phyloP scores from a whole-genome alignment of 345 rosid species.

The Populus alba region DNA sequence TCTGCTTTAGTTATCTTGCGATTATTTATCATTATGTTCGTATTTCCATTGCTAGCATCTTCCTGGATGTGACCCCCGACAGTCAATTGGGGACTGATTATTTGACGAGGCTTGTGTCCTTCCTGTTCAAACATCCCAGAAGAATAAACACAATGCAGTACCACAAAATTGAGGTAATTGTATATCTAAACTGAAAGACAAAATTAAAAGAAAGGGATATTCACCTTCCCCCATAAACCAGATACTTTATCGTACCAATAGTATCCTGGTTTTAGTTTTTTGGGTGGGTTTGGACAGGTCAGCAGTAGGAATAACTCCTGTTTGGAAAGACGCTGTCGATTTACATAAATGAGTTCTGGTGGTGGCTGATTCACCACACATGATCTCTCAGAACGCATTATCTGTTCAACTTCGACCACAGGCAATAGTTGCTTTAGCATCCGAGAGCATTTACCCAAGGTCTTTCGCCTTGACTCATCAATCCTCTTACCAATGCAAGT shows the following conservation, averaged over 20 bases:
- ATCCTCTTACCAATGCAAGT: slow-evolving; percentile 68
- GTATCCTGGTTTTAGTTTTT: slow-evolving; percentile 60
- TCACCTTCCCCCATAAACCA: slow-evolving; percentile 97
- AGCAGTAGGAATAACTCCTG: slow-evolving; percentile 51
- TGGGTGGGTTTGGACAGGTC: slow-evolving; percentile 66
- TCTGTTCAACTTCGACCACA: slow-evolving; percentile 46
- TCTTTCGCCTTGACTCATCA: slow-evolving; percentile 54
- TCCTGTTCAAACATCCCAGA: slow-evolving; percentile 43
- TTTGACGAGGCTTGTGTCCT: slow-evolving; percentile 75
- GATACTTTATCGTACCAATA: slow-evolving; percentile 87
- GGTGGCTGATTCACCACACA: slow-evolving; percentile 70
- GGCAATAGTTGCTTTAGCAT: slow-evolving; percentile 55
- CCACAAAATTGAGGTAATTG: slow-evolving; percentile 2
- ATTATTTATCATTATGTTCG: slow-evolving; percentile 48
- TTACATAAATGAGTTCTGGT: slow-evolving; percentile 59
- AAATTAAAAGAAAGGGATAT: not conserved
- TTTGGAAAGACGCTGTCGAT: slow-evolving; percentile 45
- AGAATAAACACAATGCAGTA: slow-evolving; percentile 14
- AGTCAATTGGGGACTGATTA: slow-evolving; percentile 50
- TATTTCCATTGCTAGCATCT: slow-evolving; percentile 77
- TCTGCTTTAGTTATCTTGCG: slow-evolving; percentile 71
- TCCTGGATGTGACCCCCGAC: slow-evolving; percentile 47
- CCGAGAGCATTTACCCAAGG: slow-evolving; percentile 59
- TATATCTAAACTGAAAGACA: not conserved
- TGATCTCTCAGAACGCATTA: slow-evolving; percentile 55